Percentiles rank a stretch among this genome's conserved stretches.
Conservation (phyloP, 768 basidiomycete genomes). For the Chalciporus sphaerocephalus region DNA sequence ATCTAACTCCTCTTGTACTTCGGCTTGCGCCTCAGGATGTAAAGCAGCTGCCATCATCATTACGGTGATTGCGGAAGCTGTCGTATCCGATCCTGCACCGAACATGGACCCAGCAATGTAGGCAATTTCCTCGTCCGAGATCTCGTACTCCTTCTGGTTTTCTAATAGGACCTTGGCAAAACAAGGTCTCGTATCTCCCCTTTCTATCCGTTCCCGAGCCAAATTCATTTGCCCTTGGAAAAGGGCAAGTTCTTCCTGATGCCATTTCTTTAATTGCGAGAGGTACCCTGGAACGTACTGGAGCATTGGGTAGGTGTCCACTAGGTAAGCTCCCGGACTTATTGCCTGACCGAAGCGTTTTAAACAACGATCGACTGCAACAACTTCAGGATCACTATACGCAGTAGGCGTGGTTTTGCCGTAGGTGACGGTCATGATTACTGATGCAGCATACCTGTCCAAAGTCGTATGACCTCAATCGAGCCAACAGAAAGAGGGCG, state of each 20-base stretch:
- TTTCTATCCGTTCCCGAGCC: conserved; percentile 30
- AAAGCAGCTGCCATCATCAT: conserved; percentile 52
- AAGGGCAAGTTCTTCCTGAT: conserved; percentile 38
- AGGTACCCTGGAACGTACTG: conserved; percentile 35
- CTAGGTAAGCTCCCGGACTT: conserved; percentile 18
- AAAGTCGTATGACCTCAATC: neutral
- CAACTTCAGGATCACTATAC: conserved; percentile 35
- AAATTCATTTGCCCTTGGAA: conserved; percentile 30
- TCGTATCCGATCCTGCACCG: conserved; percentile 39
- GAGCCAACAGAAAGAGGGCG: neutral
- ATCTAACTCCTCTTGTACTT: conserved; percentile 52
- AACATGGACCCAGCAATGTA: conserved; percentile 42
- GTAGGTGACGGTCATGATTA: conserved; percentile 37
- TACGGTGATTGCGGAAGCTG: conserved; percentile 46
- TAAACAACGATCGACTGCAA: conserved; percentile 25
- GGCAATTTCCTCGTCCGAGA: conserved; percentile 34
- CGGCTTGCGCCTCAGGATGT: conserved; percentile 45
- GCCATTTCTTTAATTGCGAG: conserved; percentile 48
- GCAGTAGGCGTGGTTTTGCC: conserved; percentile 37
- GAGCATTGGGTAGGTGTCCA: conserved; percentile 24
- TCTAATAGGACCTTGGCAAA: conserved; percentile 39
- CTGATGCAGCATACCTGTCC: conserved; percentile 36
- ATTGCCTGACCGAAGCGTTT: conserved; percentile 26
- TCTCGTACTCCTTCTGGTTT: conserved; percentile 28
- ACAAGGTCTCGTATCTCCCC: conserved; percentile 25